Conservation (phyloP, 176 grass and related monocot genomes). For the Oryza glaberrima region DNA sequence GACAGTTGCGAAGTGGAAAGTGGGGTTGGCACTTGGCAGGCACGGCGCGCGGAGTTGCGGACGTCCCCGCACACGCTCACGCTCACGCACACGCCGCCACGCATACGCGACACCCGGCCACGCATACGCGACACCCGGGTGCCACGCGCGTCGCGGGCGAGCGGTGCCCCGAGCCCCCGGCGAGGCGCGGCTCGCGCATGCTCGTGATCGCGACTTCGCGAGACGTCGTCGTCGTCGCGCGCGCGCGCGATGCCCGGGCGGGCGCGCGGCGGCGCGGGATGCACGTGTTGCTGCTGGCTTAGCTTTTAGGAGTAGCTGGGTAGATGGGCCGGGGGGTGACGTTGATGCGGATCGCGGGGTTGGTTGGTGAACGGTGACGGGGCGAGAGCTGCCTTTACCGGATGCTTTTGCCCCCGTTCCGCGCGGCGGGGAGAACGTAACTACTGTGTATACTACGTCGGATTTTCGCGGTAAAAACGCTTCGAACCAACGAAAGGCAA, state of each 20-base stretch:
- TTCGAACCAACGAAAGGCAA: too few relatives aligned
- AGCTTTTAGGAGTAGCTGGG: too few relatives aligned
- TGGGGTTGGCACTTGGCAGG: neutral
- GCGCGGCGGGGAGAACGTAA: too few relatives aligned
- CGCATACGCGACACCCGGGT: neutral
- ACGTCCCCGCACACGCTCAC: too few relatives aligned
- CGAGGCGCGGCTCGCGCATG: neutral
- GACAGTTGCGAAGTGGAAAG: neutral
- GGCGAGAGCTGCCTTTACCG: too few relatives aligned
- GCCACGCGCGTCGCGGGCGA: neutral
- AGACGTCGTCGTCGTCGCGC: neutral
- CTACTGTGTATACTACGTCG: too few relatives aligned
- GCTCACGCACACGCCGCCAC: too few relatives aligned
- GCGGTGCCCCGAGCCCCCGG: too few relatives aligned
- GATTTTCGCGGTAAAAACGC: neutral
- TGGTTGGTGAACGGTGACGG: neutral
- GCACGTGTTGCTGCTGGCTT: conserved; percentile 22
- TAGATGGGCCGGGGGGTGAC: neutral
- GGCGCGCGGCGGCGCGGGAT: neutral
- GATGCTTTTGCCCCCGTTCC: neutral
- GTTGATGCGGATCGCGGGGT: conserved; percentile 7
- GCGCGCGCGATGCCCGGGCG: neutral
- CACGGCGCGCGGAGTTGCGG: too few relatives aligned
- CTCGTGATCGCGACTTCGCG: neutral
- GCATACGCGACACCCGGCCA: neutral